phyloP scores from a whole-genome alignment of 129 eudicot genomes.

The Flaveria ramosissima region DNA sequence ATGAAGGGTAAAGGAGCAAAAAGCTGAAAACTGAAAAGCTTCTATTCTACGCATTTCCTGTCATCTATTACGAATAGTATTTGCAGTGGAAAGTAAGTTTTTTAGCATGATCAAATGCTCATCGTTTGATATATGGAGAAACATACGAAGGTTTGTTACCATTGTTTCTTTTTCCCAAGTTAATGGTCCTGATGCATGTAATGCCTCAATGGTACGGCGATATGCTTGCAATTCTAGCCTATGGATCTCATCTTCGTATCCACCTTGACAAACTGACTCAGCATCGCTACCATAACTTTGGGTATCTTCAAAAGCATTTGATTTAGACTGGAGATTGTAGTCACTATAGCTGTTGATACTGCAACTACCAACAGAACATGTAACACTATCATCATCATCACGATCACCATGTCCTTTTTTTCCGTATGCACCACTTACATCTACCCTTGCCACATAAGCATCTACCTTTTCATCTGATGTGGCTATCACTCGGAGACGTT shows the following conservation, averaged over 20 bases:
- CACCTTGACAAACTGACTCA: slow-evolving; percentile 53
- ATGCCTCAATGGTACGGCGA: slow-evolving; percentile 71
- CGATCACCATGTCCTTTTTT: slow-evolving; percentile 31
- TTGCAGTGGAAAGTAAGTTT: slow-evolving; percentile 54
- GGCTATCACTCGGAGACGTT: slow-evolving; percentile 32
- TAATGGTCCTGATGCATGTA: slow-evolving; percentile 88
- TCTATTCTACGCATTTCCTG: slow-evolving; percentile 23
- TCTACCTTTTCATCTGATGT: slow-evolving; percentile 53
- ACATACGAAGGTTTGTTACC: slow-evolving; percentile 75
- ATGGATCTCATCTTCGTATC: slow-evolving; percentile 44
- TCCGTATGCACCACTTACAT: slow-evolving; percentile 43
- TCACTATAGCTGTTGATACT: slow-evolving; percentile 38
- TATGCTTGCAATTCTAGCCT: slow-evolving; percentile 83
- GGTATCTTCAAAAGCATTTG: slow-evolving; percentile 30
- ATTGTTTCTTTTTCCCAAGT: slow-evolving; percentile 84
- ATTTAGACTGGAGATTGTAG: slow-evolving; percentile 24
- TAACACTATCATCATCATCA: slow-evolving; percentile 41
- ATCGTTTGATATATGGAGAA: slow-evolving; percentile 79
- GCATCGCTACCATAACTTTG: slow-evolving; percentile 60
- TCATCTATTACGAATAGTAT: slow-evolving; percentile 49
- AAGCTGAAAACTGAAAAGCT: background rate
- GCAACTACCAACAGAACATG: slow-evolving; percentile 75
- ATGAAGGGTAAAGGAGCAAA: slow-evolving; percentile 27
- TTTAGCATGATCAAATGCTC: slow-evolving; percentile 80
- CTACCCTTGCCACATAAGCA: slow-evolving; percentile 37